These are phyloP conservation scores for Martensiomyces pterosporus DNA, from an alignment of 192 early-diverging fungal genomes.

Conservation along the genomic window DNA sequence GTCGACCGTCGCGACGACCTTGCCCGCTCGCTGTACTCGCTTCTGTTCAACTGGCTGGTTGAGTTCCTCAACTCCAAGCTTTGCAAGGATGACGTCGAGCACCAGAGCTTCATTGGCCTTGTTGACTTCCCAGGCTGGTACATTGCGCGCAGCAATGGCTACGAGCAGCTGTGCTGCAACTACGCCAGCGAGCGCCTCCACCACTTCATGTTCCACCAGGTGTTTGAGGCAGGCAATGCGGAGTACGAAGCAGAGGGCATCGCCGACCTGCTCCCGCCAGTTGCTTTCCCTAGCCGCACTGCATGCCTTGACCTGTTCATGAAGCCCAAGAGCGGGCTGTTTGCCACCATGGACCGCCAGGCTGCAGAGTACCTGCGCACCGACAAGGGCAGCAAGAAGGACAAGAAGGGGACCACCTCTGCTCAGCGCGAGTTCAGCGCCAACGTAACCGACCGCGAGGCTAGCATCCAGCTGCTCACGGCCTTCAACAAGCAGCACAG, in stretches of 20 bases:
- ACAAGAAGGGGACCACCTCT: conserved; percentile 8
- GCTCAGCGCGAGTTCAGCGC: conserved; percentile 37
- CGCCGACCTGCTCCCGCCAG: conserved; percentile 30
- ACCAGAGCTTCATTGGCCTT: conserved; percentile 74
- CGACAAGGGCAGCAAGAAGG: conserved; percentile 24
- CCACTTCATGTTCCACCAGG: conserved; percentile 63
- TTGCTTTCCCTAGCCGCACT: conserved; percentile 60
- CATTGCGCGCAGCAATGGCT: conserved; percentile 33
- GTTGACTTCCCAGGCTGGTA: conserved; percentile 84
- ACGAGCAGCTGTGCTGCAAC: conserved; percentile 71
- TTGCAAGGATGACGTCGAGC: conserved; percentile 57
- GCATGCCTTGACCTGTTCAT: conserved; percentile 70
- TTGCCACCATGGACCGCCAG: conserved; percentile 70
- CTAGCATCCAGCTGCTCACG: conserved; percentile 45
- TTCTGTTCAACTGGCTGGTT: conserved; percentile 79
- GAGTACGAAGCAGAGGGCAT: conserved; percentile 63
- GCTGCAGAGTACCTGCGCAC: conserved; percentile 37
- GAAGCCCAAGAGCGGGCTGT: conserved; percentile 64
- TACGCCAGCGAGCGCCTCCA: conserved; percentile 88
- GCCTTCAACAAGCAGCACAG: conserved; percentile 46
- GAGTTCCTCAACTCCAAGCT: conserved; percentile 82
- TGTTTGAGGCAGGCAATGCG: conserved; percentile 64
- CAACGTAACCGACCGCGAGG: conserved; percentile 34
- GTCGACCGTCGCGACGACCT: conserved; percentile 67
- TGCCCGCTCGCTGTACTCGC: conserved; percentile 72